A percentile compares a stretch with the other conserved stretches of the same genome.
Evolutionary conservation across 116 monocot species (phyloP).

Genomic region (Posidonia oceanica): DNA sequence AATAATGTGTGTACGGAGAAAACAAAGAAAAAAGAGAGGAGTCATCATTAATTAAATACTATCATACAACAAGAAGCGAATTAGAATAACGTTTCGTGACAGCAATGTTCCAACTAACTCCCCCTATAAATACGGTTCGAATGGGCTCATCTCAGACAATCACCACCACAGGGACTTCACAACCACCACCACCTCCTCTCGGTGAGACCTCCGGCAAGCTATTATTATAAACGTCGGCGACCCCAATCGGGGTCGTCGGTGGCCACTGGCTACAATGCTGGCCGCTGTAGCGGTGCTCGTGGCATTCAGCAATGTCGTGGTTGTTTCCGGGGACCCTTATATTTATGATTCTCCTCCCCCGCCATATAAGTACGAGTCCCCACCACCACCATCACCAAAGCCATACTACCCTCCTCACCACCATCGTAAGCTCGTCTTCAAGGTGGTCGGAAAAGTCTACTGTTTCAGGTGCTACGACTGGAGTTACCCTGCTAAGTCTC

Average conservation of each 20-base stretch:
- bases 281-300: slow-evolving; percentile 12
- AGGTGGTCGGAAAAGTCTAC: slow-evolving; percentile 36
- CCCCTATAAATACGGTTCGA: neutral
- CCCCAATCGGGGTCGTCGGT: slow-evolving; percentile 17
- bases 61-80: too few species aligned
- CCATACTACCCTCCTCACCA: slow-evolving; percentile 20
- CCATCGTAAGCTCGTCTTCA: slow-evolving; percentile 13
- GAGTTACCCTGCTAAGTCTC: slow-evolving; percentile 15
- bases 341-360: slow-evolving; percentile 16
- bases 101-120: neutral
- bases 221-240: slow-evolving; percentile 1
- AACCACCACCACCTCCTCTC: neutral
- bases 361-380: neutral
- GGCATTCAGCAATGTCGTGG: neutral
- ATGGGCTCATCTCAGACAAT: neutral
- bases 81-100: neutral
- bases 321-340: slow-evolving; percentile 5
- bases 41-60: too few species aligned
- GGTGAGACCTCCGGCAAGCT: neutral
- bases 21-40: too few species aligned
- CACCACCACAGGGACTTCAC: slow-evolving; percentile 3
- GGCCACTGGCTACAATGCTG: slow-evolving; percentile 4
- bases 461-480: slow-evolving; percentile 30
- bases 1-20: too few species aligned
- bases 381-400: neutral